Evolutionary conservation across 1,284 basidiomycete genomes (phyloP), one percentile per base, ranked within the genome.

Genomic region (Volvariella volvacea): DNA sequence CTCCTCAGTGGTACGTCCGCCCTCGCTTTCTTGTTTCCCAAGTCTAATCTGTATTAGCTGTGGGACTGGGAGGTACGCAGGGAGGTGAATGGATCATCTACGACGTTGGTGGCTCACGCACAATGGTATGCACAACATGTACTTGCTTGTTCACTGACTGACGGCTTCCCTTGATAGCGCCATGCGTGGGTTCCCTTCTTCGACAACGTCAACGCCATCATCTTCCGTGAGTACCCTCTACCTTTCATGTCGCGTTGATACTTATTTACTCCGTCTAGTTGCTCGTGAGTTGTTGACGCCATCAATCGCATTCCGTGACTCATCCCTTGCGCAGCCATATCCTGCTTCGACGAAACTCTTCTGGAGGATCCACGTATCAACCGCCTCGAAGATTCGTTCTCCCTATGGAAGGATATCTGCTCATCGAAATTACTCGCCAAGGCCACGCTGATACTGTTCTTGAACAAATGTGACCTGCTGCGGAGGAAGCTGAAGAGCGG

Each of bases 381-480:
- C 52, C 71, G 82, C 17, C 70, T 84, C 16, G 76, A 82, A 52
- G 82, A 85, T 54, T 79, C 82, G 1, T 73, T 83, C 59, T 60
- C 76, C 15, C 68, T 85, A 25, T 85, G 81, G 80, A 70, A 70
- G 42, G 64, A 66, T 1, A 72, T 85, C 39, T 74, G 74, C 50
- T 62, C 68, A 10, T 72, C 74, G 16, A 75, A 72, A 49, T 63
- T 83, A 1, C 71, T 85, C 20, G 63, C 68, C n/a, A 70, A 71
- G 42, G 70, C 73, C 9, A 74, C 73, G 36, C 60, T 83, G 46
- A 71, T 84, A 40, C 63, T 82, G 25, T 84, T 83, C 62, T 66
- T 84, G 52, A 84, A 84, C 59, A 84, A 83, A 55, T 76, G 68
- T 52, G 81, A 83, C 52, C 61, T 85, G 37, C 62, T 86, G 4